Base-by-base conservation (phyloP, 2,329 filamentous ascomycete genomes). In the Plectosphaerella plurivora region DNA sequence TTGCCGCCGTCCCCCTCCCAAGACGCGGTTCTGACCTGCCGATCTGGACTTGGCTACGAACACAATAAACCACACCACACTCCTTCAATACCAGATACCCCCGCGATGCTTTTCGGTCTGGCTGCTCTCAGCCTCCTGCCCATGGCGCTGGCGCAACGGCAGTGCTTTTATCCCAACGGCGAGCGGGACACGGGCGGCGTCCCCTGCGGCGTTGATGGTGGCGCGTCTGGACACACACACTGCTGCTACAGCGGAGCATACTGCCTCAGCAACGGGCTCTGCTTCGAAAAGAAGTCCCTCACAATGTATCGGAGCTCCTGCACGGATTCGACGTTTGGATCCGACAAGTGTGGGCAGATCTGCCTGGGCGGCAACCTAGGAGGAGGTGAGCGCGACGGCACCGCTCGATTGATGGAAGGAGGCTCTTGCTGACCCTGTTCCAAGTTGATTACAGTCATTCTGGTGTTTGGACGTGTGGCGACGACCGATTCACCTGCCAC, bases 211-310 rank as follows among this genome's bases (percentile, higher is more conserved):
- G 28, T 33, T 12, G 28, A 33, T 7, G 16, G 16, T 14, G 37
- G 37, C 14, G 37, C 15, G 16, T 39, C 53, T 18, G 52, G 47
- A 16, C 49, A 33, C 42, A 52, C 51, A 3, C 39, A 52, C 20
- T 55, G 54, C 46, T 55, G 54, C n/a, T 54, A 52, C 24, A 20
- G 16, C 41, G 51, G 35, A 9, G 36, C 54, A 5, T 55, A 55
- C 7, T 55, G 54, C 37, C 54, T 52, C 52, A 50, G 42, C 42
- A 55, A 55, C 52, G 54, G 54, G 5, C 47, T 52, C n/a, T 55
- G 54, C n/a, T 50, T 54, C 11, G 54, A 52, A 16, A 50, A 53
- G 14, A 51, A 16, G 14, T 52, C 54, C 20, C 20, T 47, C 12
- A 55, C 45, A 6, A 54, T 53, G 49, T 55, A 55, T 36, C 54